phyloP scores from a whole-genome alignment of 768 basidiomycete genomes.

The Lanmaoa pseudosensibilis region DNA sequence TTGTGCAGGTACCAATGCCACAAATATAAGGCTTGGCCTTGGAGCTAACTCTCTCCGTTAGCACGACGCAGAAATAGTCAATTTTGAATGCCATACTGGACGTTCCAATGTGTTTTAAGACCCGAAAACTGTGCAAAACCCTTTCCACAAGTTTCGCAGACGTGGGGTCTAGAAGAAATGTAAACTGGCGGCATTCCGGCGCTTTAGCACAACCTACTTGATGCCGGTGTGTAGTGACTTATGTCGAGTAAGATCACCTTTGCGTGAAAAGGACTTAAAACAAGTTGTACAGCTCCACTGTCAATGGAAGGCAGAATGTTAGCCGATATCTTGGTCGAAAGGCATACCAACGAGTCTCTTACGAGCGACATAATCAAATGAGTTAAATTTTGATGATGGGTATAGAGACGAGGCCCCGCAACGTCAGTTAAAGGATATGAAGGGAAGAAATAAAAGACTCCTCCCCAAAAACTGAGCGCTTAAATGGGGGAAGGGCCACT shows the following conservation, averaged over 20 bases:
- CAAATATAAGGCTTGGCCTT: constrained; percentile 54
- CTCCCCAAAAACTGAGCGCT: constrained; percentile 4
- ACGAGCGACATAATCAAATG: constrained; percentile 26
- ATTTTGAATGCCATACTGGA: constrained; percentile 51
- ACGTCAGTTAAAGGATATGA: constrained; percentile 34
- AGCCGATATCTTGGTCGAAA: neutral
- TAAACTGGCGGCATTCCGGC: neutral
- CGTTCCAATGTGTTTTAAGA: constrained; percentile 62
- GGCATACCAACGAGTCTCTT: neutral
- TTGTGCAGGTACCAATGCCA: constrained; percentile 43
- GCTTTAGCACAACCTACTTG: constrained; percentile 39
- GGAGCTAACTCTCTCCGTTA: constrained; percentile 40
- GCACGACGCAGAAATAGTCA: neutral
- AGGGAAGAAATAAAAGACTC: constrained; percentile 7
- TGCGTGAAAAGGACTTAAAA: constrained; percentile 50
- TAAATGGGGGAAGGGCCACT: constrained; percentile 19
- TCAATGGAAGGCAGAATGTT: neutral
- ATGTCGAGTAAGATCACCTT: constrained; percentile 64
- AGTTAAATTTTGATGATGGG: constrained; percentile 15
- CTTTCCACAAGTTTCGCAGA: constrained; percentile 53
- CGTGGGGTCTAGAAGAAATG: constrained; percentile 43
- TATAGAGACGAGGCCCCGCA: constrained; percentile 47
- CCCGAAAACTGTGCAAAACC: constrained; percentile 59
- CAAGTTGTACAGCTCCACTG: constrained; percentile 47
- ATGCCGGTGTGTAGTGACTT: constrained; percentile 46